Evolutionary conservation across 225 moss, liverwort and hornwort species (phyloP).

Genomic region (Polytrichum formosum): DNA sequence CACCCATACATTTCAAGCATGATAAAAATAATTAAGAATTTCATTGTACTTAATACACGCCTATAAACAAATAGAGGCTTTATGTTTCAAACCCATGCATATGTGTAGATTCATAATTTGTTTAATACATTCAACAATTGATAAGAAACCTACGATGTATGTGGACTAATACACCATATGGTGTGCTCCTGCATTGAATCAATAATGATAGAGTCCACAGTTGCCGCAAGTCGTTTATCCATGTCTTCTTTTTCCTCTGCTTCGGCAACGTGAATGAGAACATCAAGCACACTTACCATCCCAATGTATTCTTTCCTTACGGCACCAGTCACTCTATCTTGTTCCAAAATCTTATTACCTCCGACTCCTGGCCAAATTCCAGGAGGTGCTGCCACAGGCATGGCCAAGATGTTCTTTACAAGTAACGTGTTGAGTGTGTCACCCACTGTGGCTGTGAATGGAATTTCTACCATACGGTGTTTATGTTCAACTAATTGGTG

Average conservation of each 20-base stretch:
- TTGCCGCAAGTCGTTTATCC: slow-evolving; percentile 33
- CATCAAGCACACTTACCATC: slow-evolving; percentile 85
- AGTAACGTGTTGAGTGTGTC: slow-evolving; percentile 74
- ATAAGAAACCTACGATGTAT: slow-evolving; percentile 55
- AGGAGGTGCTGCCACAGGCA: slow-evolving; percentile 86
- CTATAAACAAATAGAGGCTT: not conserved
- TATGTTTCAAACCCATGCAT: too few species aligned
- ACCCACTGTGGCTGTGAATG: slow-evolving; percentile 76
- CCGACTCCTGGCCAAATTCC: slow-evolving; percentile 92
- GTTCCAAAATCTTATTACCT: slow-evolving; percentile 85
- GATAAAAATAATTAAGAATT: too few species aligned
- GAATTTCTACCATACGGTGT: slow-evolving; percentile 70
- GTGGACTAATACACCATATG: slow-evolving; percentile 82
- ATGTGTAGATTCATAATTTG: too few species aligned
- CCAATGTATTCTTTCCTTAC: slow-evolving; percentile 95
- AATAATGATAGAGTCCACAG: slow-evolving; percentile 71
- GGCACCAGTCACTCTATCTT: slow-evolving; percentile 61
- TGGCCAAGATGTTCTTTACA: slow-evolving; percentile 72
- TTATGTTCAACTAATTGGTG: slow-evolving; percentile 61
- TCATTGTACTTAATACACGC: not conserved
- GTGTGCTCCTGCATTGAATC: slow-evolving; percentile 83
- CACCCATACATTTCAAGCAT: too few species aligned
- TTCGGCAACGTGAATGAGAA: slow-evolving; percentile 73
- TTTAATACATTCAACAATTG: not conserved
- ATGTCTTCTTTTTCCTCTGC: slow-evolving; percentile 37